Base-by-base conservation (phyloP, 73 alveolate genomes). In the Symbiodinium natans region DNA sequence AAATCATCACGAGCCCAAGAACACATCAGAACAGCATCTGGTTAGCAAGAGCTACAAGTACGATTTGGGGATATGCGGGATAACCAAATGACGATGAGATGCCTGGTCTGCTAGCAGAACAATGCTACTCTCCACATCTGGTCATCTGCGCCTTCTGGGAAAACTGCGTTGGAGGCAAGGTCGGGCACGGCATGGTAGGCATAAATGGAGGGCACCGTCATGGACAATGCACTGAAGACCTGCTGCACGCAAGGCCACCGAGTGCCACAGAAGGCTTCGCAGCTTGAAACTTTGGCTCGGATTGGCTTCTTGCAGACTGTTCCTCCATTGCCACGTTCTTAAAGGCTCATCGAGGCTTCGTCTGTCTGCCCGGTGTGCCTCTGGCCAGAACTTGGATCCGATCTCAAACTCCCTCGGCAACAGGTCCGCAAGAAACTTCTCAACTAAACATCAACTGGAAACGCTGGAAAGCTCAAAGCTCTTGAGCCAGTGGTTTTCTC, bases 171-270 rank as follows among this genome's bases (percentile, higher is more conserved):
- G 36, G 68, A 29, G 34, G 95, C 95, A 29, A 88, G 41, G 25
- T 63, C 95, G 39, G 95, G 86, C 43, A 74, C 95, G 31, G 74
- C 31, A 40, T 39, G 25, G 23, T 39, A 59, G 23, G 43, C 95
- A 68, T 88, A 56, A 39, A 88, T 38, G 23, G 95, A 82, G 9
- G 95, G 95, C 31, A 68, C 41, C 74, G 42, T 17, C 95, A 88
- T 88, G 36, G 95, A 41, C 33, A 88, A 59, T 36, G 95, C 95
- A 68, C 95, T 88, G 71, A 88, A 88, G 38, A 88, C 95, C 95
- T 88, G 74, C 84, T 2, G n/a, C 38, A 4, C 2, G 34, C 42
- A 11, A 36, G 38, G n/a, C n/a, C n/a, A n/a, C n/a, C n/a, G n/a
- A n/a, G n/a, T n/a, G n/a, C n/a, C n/a, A n/a, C n/a, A n/a, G n/a